Evolutionary conservation across 2,329 filamentous ascomycete genomes (phyloP), one percentile per base, ranked within the genome.

Genomic region (Pseudocercospora musae): DNA sequence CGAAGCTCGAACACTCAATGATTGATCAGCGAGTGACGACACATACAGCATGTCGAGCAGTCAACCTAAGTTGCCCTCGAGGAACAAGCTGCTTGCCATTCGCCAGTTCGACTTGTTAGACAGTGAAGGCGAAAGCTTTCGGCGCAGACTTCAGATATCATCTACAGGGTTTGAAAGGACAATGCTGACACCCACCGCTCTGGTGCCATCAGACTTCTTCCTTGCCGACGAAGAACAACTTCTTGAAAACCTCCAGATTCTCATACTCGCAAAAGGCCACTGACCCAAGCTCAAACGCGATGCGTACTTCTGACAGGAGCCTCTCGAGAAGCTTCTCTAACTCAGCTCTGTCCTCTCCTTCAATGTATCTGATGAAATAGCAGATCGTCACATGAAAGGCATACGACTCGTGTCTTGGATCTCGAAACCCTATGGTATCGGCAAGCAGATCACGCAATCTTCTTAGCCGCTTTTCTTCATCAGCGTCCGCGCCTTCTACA

Each of bases 381-480:
- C 37, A 31, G 5, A 57, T 29, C 4, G 55, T 42, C 15, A 57
- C 37, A 48, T 57, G 55, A 15, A 57, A 48, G 11, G 9, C 37
- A 31, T 57, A 57, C 9, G 40, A 25, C 7, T 40, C 21, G n/a
- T 57, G 55, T 11, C 23, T 42, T 23, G 18, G 20, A 46, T 31
- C 31, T 18, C 55, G 37, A 27, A 42, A 46, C 2, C 55, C 55
- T 15, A 58, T 44, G 21, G 55, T 46, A 33, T 58, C 55, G 46
- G 55, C 55, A 49, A 58, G 55, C 25, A 21, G 10, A n/a, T 58
- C 55, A 29, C 42, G 37, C 18, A 58, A 49, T 18, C 13, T 57
- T 57, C 0, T 48, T 2, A 58, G 15, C 15, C 55, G 10, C 40
- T 49, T 58, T 10, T 49, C 55, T 25, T 58, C 55, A n/a, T 21